Evolutionary conservation across 371 early-diverging fungal species (phyloP).

Genomic region (Actinomortierella ambigua): DNA sequence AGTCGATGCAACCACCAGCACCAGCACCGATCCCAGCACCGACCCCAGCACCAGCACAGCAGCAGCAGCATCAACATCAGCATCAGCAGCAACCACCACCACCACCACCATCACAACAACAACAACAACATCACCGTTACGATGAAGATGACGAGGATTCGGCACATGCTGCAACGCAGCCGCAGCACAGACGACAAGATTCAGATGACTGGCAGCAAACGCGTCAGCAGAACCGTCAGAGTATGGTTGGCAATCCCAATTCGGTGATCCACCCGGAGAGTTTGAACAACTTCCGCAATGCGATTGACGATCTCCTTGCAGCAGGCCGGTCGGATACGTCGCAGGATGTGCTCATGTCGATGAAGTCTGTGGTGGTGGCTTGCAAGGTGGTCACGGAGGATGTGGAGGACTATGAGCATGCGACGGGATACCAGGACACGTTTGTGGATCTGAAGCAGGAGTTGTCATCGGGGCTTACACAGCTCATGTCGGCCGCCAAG

Average conservation of each 20-base stretch:
- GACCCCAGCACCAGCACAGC: neutral
- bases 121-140: conserved; percentile 2
- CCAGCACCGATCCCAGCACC: conserved; percentile 14
- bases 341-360: conserved; percentile 75
- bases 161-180: neutral
- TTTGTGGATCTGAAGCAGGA: conserved; percentile 54
- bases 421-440: conserved; percentile 45
- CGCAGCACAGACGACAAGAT: neutral
- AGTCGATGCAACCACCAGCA: conserved; percentile 8
- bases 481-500: conserved; percentile 77
- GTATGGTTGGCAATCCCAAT: conserved; percentile 29
- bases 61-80: neutral
- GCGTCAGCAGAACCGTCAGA: conserved; percentile 31
- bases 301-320: conserved; percentile 80
- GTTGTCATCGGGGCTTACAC: conserved; percentile 69
- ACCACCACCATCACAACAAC: conserved; percentile 4
- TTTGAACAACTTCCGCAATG: conserved; percentile 76
- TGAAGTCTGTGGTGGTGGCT: conserved; percentile 82
- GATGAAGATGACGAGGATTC: conserved; percentile 1
- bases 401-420: conserved; percentile 68
- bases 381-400: conserved; percentile 86
- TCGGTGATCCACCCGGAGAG: conserved; percentile 30
- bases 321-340: conserved; percentile 71
- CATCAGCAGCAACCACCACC: neutral
- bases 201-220: conserved; percentile 26